Conservation (phyloP, 2,329 filamentous ascomycete genomes). For the Scytalidium sp. region DNA sequence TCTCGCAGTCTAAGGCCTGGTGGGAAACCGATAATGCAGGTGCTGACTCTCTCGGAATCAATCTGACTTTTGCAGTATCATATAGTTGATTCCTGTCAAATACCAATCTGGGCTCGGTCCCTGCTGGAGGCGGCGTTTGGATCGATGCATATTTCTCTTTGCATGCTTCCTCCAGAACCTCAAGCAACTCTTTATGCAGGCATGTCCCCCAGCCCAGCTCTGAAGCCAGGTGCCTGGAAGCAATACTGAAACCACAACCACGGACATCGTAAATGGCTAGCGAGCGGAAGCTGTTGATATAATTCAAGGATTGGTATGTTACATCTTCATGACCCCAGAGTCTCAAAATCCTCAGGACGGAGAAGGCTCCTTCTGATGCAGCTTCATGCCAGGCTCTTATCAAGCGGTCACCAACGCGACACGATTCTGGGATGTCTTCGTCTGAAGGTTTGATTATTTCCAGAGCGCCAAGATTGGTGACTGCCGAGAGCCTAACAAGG, state of each 20-base stretch:
- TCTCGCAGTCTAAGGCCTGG: neutral
- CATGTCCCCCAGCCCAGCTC: conserved; percentile 20
- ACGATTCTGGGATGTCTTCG: neutral
- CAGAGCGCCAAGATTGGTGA: conserved; percentile 27
- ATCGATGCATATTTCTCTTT: conserved; percentile 13
- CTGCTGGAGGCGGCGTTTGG: conserved; percentile 5
- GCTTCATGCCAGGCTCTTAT: conserved; percentile 27
- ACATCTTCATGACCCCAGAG: conserved; percentile 25
- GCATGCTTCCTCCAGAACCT: conserved; percentile 18
- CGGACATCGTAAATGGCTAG: conserved; percentile 26
- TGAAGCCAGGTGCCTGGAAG: conserved; percentile 7
- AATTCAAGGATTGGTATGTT: conserved; percentile 23
- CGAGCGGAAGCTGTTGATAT: conserved; percentile 25
- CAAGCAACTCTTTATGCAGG: conserved; percentile 10
- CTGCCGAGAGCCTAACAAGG: conserved; percentile 24
- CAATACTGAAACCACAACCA: conserved; percentile 17
- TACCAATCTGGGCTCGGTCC: neutral
- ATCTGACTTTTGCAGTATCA: conserved; percentile 13
- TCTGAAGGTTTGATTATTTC: conserved; percentile 20
- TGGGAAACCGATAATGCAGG: conserved; percentile 1
- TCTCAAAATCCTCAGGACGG: conserved; percentile 26
- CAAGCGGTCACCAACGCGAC: conserved; percentile 21
- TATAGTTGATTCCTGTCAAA: conserved; percentile 7
- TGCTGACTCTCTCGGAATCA: conserved; percentile 14
- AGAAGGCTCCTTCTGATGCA: conserved; percentile 22